These are phyloP conservation scores for Pythium guiyangense DNA, from an alignment of 352 stramenopile genomes.

Conservation along the genomic window DNA sequence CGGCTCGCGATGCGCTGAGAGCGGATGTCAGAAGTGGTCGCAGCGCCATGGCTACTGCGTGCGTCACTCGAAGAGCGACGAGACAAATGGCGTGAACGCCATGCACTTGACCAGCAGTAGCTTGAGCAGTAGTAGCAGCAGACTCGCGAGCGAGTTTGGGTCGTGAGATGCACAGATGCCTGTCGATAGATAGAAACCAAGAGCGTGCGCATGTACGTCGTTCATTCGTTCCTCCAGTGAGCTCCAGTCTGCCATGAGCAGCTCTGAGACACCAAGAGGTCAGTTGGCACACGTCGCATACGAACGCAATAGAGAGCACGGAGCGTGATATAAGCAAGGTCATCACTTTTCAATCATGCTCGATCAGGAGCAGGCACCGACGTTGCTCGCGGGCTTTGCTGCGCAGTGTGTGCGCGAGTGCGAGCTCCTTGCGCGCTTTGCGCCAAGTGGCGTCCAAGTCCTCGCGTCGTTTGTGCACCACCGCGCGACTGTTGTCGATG, in stretches of 20 bases:
- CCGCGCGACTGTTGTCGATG: constrained; percentile 53
- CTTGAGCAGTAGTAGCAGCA: not conserved
- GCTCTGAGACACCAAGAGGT: no score
- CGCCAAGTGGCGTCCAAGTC: constrained; percentile 16
- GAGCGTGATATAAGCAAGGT: not conserved
- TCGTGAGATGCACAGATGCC: not conserved
- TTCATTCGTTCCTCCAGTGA: no score
- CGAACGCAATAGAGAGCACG: not conserved
- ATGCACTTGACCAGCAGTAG: not conserved
- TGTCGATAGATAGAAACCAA: not conserved
- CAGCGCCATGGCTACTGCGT: constrained; percentile 73
- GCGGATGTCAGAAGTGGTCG: constrained; percentile 67
- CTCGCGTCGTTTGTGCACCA: constrained; percentile 25
- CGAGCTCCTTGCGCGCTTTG: constrained; percentile 18
- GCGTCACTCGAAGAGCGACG: constrained; percentile 53
- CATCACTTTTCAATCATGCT: not conserved
- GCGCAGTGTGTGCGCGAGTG: constrained; percentile 26
- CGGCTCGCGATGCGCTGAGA: constrained; percentile 66
- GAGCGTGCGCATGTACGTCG: not conserved
- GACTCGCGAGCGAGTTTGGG: no score
- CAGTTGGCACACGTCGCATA: no score
- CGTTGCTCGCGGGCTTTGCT: constrained; percentile 26
- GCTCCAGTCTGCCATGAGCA: not conserved
- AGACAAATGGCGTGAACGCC: constrained; percentile 3
- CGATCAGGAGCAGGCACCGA: constrained; percentile 8